phyloP scores from a whole-genome alignment of 2,329 filamentous ascomycete genomes.

The Talaromyces islandicus region DNA sequence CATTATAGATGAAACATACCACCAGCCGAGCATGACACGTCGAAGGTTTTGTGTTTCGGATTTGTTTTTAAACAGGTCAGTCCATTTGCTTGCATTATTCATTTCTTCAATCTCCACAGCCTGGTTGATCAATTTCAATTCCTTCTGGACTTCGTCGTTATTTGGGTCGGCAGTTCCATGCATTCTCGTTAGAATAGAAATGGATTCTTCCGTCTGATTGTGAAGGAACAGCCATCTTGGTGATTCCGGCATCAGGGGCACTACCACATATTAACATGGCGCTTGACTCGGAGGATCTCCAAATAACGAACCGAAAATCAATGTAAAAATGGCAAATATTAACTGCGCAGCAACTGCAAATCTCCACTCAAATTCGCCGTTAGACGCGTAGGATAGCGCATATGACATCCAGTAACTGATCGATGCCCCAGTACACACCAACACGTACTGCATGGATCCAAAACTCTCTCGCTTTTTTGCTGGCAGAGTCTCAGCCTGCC shows the following conservation, averaged over 20 bases:
- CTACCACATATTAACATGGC: neutral
- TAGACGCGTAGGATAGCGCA: constrained; percentile 5
- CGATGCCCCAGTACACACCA: constrained; percentile 4
- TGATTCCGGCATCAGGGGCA: constrained; percentile 14
- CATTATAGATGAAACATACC: constrained; percentile 3
- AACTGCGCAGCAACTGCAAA: constrained; percentile 17
- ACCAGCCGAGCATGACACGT: constrained; percentile 11
- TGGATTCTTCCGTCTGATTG: constrained; percentile 5
- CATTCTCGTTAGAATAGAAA: constrained; percentile 6
- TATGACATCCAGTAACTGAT: constrained; percentile 12
- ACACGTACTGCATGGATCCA: constrained; percentile 5
- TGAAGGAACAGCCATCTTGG: constrained; percentile 17
- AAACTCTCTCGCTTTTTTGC: constrained; percentile 9
- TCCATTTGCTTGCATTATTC: constrained; percentile 9
- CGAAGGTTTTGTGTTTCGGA: constrained; percentile 12
- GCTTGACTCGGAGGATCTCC: neutral
- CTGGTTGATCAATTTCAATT: constrained; percentile 11
- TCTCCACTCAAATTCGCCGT: constrained; percentile 12
- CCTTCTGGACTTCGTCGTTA: constrained; percentile 6
- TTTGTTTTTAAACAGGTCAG: constrained; percentile 10
- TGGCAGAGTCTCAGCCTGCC: constrained; percentile 11
- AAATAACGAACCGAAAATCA: neutral
- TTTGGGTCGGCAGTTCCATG: neutral
- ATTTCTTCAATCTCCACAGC: constrained; percentile 10
- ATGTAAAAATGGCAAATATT: constrained; percentile 29